Evolutionary conservation across 2,329 filamentous ascomycete species (phyloP).

Genomic region (Aspergillus flavus): DNA sequence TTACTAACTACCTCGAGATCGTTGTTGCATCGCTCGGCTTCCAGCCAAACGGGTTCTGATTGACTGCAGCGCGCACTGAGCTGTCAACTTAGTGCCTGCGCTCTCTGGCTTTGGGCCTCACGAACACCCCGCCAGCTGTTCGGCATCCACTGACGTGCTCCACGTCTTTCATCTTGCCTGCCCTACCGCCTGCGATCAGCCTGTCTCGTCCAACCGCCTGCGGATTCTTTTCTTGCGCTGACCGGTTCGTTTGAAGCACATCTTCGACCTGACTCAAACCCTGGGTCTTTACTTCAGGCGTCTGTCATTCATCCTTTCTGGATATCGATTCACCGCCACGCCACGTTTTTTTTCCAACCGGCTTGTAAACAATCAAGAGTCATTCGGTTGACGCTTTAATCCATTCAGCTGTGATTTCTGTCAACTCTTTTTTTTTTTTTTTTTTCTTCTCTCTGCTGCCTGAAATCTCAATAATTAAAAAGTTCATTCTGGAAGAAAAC

Average conservation of each 20-base stretch:
- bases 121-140: conserved; percentile 19
- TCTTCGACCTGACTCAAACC: not conserved
- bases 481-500: not conserved
- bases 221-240: conserved; percentile 8
- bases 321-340: conserved; percentile 18
- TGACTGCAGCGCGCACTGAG: conserved; percentile 20
- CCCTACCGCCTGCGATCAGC: conserved; percentile 22
- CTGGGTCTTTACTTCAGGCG: not conserved
- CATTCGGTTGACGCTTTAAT: conserved; percentile 3
- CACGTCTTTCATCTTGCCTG: conserved; percentile 24
- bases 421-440: not conserved
- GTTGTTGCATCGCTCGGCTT: conserved; percentile 23
- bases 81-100: conserved; percentile 16
- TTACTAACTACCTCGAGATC: not conserved
- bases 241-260: conserved; percentile 13
- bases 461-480: not conserved
- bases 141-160: conserved; percentile 22
- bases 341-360: conserved; percentile 15
- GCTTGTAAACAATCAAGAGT: conserved; percentile 10
- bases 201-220: not conserved
- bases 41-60: conserved; percentile 33
- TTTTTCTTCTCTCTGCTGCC: not conserved
- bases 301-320: conserved; percentile 2
- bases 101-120: conserved; percentile 15
- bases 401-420: not conserved